These are phyloP conservation scores for Diplodia corticola DNA, from an alignment of 2,329 filamentous ascomycete species.

Conservation along the genomic window DNA sequence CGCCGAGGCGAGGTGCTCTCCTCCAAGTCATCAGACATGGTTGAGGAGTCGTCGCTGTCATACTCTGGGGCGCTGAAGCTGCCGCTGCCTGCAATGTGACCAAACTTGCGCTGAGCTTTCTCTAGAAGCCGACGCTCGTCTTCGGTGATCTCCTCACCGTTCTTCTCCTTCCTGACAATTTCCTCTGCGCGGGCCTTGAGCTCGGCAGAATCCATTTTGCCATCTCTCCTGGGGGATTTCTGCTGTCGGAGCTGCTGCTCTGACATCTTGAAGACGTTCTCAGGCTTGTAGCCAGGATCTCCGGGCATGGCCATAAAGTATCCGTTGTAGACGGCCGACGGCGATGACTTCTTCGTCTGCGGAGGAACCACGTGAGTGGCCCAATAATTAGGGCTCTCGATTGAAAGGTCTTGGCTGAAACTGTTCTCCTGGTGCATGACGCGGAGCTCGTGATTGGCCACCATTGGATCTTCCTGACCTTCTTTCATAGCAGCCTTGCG, in stretches of 20 bases:
- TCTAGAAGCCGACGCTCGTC: slow-evolving; percentile 7
- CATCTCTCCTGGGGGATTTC: background rate
- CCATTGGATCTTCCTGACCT: slow-evolving; percentile 7
- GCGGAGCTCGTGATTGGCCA: background rate
- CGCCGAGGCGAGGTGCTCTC: background rate
- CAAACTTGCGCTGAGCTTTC: slow-evolving; percentile 21
- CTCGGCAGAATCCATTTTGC: background rate
- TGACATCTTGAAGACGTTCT: slow-evolving; percentile 19
- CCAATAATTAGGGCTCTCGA: background rate
- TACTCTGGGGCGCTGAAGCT: slow-evolving; percentile 32
- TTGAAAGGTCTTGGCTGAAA: slow-evolving; percentile 11
- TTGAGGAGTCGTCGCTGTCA: slow-evolving; percentile 28
- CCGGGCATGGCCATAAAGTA: slow-evolving; percentile 9
- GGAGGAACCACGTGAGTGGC: background rate
- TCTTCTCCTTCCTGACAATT: slow-evolving; percentile 1
- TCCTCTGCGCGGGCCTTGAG: slow-evolving; percentile 12
- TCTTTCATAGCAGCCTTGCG: slow-evolving; percentile 5
- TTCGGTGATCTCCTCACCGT: background rate
- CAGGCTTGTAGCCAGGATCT: slow-evolving; percentile 16
- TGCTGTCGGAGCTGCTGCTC: background rate
- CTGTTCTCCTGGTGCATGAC: slow-evolving; percentile 10
- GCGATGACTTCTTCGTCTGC: background rate
- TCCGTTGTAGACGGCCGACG: slow-evolving; percentile 14
- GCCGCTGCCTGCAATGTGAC: slow-evolving; percentile 25
- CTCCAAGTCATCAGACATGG: background rate